Evolutionary conservation across 768 basidiomycete genomes (phyloP).

Genomic region (Mycena alexandri): DNA sequence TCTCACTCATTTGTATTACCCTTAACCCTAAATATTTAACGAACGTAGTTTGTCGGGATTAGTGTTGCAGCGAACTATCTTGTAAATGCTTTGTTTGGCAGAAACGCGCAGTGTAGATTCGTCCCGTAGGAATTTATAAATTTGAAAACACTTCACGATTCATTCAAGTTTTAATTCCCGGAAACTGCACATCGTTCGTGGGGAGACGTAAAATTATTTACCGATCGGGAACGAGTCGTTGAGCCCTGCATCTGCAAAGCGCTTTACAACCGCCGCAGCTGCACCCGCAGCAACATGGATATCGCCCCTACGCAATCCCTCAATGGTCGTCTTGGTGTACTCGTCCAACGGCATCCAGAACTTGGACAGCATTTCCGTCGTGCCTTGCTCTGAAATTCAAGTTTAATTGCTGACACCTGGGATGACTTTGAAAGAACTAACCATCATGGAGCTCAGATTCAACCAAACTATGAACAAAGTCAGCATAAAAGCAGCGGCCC

Average conservation of each 20-base stretch:
- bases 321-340: slow-evolving; percentile 56
- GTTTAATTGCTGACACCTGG: neutral
- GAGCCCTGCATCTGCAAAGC: slow-evolving; percentile 43
- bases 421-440: slow-evolving; percentile 38
- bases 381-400: slow-evolving; percentile 61
- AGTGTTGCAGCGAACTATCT: slow-evolving; percentile 34
- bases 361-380: slow-evolving; percentile 59
- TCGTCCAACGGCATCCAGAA: slow-evolving; percentile 67
- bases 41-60: slow-evolving; percentile 30
- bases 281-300: slow-evolving; percentile 44
- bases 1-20: slow-evolving; percentile 35
- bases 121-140: slow-evolving; percentile 3
- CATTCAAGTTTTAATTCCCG: no score
- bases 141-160: no score
- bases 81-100: slow-evolving; percentile 36
- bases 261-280: slow-evolving; percentile 42
- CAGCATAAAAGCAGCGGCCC: neutral
- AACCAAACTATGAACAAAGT: slow-evolving; percentile 55
- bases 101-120: slow-evolving; percentile 26
- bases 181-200: no score
- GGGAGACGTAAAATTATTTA: no score
- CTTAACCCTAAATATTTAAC: slow-evolving; percentile 33
- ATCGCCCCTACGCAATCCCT: slow-evolving; percentile 51
- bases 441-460: slow-evolving; percentile 75
- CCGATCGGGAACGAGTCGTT: neutral